Evolutionary conservation across 2,329 filamentous ascomycete species (phyloP).

Genomic region (Fusarium sp.): DNA sequence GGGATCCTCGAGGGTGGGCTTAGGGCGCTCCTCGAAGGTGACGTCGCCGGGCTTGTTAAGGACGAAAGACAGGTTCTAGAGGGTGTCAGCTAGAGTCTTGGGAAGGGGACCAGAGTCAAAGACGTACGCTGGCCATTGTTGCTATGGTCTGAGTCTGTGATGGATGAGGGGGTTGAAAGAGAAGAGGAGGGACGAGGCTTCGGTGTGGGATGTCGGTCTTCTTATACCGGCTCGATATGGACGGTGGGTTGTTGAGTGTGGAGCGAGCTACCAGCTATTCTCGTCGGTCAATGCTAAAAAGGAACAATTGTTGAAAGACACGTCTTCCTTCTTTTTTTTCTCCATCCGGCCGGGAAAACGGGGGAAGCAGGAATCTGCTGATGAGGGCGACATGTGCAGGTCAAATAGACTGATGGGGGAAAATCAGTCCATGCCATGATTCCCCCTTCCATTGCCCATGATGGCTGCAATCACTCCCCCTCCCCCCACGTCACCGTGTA

Average conservation of each 20-base stretch:
- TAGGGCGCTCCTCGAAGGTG: slow-evolving; percentile 75
- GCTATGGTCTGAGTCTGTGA: slow-evolving; percentile 4
- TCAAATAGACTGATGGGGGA: slow-evolving; percentile 34
- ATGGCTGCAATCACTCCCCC: slow-evolving; percentile 19
- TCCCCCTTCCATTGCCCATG: background rate
- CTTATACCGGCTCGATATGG: slow-evolving; percentile 32
- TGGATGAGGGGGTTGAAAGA: background rate
- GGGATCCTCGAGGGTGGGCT: slow-evolving; percentile 70
- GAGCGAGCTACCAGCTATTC: slow-evolving; percentile 16
- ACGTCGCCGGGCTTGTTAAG: slow-evolving; percentile 79
- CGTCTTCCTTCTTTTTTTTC: background rate
- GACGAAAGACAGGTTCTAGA: slow-evolving; percentile 82
- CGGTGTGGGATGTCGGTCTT: slow-evolving; percentile 24
- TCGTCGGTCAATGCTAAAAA: background rate
- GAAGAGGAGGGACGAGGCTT: background rate
- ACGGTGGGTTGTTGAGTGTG: slow-evolving; percentile 13
- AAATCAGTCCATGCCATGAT: slow-evolving; percentile 25
- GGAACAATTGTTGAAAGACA: slow-evolving; percentile 9
- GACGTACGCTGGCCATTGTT: slow-evolving; percentile 42
- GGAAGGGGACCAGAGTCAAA: slow-evolving; percentile 10
- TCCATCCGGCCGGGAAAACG: slow-evolving; percentile 17
- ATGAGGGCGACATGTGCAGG: slow-evolving; percentile 27
- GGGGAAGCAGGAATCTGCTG: slow-evolving; percentile 30
- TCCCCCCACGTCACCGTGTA: slow-evolving; percentile 21
- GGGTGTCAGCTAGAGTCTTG: slow-evolving; percentile 25